These are phyloP conservation scores for Camellia lanceoleosa DNA, from an alignment of 148 eudicot species.

Conservation along the genomic window DNA sequence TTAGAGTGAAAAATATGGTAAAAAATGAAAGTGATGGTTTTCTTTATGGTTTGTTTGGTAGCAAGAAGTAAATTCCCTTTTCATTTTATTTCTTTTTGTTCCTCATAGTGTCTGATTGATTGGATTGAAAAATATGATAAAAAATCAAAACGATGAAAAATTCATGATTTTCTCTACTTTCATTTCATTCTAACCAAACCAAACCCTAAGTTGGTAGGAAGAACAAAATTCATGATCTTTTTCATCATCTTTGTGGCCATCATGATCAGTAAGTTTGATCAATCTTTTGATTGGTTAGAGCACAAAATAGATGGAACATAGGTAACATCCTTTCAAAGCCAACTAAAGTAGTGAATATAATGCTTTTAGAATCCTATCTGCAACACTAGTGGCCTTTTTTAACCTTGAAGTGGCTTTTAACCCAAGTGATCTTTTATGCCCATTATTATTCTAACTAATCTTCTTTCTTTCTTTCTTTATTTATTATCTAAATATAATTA, in stretches of 20 bases:
- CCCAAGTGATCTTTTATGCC: conserved; percentile 4
- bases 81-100: too few species aligned
- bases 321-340: neutral
- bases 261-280: neutral
- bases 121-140: too few species aligned
- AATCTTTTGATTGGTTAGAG: neutral
- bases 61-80: too few species aligned
- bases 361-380: neutral
- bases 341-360: conserved; percentile 4
- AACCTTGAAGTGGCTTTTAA: conserved; percentile 6
- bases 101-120: too few species aligned
- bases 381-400: neutral
- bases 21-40: too few species aligned
- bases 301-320: neutral
- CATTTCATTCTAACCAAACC: too few species aligned
- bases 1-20: too few species aligned
- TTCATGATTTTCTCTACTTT: too few species aligned
- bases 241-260: neutral
- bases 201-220: neutral
- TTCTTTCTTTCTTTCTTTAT: neutral
- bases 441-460: neutral
- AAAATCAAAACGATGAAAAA: too few species aligned
- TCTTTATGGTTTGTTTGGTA: too few species aligned
- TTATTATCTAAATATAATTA: too few species aligned
- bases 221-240: neutral